These are phyloP conservation scores for Epichloe bromicola DNA, from an alignment of 2,329 filamentous ascomycete species.

Conservation along the genomic window DNA sequence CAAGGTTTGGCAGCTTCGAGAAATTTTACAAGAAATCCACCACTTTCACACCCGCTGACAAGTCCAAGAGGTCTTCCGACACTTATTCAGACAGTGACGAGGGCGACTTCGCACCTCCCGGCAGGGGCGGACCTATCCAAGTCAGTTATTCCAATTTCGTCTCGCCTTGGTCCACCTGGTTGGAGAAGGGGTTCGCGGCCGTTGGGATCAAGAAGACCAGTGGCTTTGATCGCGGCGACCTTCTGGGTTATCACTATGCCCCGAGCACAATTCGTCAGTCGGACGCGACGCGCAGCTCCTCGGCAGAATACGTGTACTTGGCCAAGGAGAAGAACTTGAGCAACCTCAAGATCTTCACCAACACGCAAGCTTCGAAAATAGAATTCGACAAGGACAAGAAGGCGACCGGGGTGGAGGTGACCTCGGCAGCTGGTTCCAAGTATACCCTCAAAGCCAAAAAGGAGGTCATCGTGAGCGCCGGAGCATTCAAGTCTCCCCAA, in stretches of 20 bases:
- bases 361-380: constrained; percentile 31
- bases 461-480: constrained; percentile 1
- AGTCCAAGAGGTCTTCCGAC: constrained; percentile 9
- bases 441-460: constrained; percentile 1
- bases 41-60: constrained; percentile 15
- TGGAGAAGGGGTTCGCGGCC: constrained; percentile 14
- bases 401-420: constrained; percentile 26
- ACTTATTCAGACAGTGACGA: too few species aligned
- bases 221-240: constrained; percentile 11
- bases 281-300: constrained; percentile 14
- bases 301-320: constrained; percentile 13
- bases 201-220: constrained; percentile 14
- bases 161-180: constrained; percentile 9
- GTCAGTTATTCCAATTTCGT: constrained; percentile 16
- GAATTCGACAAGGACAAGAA: constrained; percentile 27
- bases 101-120: not conserved
- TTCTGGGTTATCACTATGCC: constrained; percentile 15
- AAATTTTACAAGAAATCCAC: constrained; percentile 15
- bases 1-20: constrained; percentile 11
- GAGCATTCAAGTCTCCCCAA: constrained; percentile 6
- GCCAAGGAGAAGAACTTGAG: constrained; percentile 13
- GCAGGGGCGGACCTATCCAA: constrained; percentile 13
- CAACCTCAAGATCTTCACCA: constrained; percentile 25
- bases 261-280: constrained; percentile 10
- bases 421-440: not conserved